Conservation (phyloP, 495 filamentous ascomycete genomes). For the Hypoxylon cercidicola region DNA sequence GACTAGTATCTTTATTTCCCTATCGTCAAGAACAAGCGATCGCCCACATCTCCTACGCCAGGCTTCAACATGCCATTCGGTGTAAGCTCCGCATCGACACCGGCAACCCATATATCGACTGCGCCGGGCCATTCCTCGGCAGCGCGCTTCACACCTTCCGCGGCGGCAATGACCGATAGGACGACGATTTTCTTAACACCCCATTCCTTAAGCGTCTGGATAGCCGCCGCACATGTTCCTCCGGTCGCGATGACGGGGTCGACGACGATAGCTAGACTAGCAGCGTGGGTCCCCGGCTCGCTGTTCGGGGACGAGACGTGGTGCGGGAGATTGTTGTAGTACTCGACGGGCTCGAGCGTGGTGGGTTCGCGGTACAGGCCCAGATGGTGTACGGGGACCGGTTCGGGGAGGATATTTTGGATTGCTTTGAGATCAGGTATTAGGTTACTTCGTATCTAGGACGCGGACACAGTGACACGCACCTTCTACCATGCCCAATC, state of each 20-base stretch:
- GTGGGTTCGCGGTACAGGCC: conserved; percentile 90
- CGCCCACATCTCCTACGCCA: conserved; percentile 90
- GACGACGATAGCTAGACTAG: conserved; percentile 80
- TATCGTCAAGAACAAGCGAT: conserved; percentile 90
- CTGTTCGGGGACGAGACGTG: conserved; percentile 53
- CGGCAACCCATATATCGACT: conserved; percentile 85
- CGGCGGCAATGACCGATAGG: conserved; percentile 77
- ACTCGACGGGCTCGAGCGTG: conserved; percentile 90
- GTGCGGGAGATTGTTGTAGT: conserved; percentile 97
- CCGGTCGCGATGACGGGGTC: conserved; percentile 96
- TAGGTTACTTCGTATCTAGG: conserved; percentile 10
- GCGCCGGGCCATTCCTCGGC: conserved; percentile 78
- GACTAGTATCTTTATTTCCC: conserved; percentile 71
- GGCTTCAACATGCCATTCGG: conserved; percentile 89
- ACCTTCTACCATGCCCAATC: conserved; percentile 89
- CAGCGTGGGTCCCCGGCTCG: conserved; percentile 46
- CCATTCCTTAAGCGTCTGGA: conserved; percentile 90
- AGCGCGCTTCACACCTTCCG: conserved; percentile 71
- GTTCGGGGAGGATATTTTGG: conserved; percentile 79
- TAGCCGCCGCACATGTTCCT: conserved; percentile 87
- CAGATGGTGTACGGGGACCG: conserved; percentile 90
- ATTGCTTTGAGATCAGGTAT: conserved; percentile 65
- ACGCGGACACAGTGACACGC: conserved; percentile 13
- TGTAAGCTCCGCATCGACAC: conserved; percentile 76
- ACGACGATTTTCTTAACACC: conserved; percentile 83